These are phyloP conservation scores for Cyclotella cryptica DNA, from an alignment of 108 stramenopile species.

Conservation along the genomic window DNA sequence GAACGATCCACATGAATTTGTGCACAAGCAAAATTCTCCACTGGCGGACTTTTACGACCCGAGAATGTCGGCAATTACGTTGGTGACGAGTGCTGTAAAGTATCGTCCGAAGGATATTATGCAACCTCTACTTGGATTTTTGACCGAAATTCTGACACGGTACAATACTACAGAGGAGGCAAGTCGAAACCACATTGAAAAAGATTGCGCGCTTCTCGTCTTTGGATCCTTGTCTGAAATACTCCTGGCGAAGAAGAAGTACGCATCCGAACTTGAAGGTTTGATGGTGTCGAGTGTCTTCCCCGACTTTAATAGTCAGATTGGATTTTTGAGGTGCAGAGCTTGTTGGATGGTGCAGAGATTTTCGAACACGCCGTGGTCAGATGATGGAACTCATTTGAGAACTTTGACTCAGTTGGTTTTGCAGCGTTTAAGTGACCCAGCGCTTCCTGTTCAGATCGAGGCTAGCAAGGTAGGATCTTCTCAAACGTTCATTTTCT, in stretches of 20 bases:
- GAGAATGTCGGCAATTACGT: constrained; percentile 91
- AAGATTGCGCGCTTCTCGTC: constrained; percentile 91
- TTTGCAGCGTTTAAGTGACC: constrained; percentile 88
- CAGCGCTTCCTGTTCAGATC: constrained; percentile 96
- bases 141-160: constrained; percentile 83
- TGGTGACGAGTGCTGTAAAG: constrained; percentile 92
- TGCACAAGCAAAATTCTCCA: constrained; percentile 93
- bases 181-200: constrained; percentile 86
- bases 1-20: constrained; percentile 96
- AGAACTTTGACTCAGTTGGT: constrained; percentile 72
- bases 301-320: constrained; percentile 92
- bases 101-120: constrained; percentile 93
- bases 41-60: constrained; percentile 96
- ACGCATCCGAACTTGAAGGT: constrained; percentile 80
- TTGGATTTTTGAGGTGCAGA: constrained; percentile 91
- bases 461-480: constrained; percentile 80
- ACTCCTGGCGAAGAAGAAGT: constrained; percentile 85
- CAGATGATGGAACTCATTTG: constrained; percentile 81
- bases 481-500: neutral
- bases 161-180: constrained; percentile 79
- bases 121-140: constrained; percentile 78
- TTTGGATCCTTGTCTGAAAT: constrained; percentile 89
- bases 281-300: constrained; percentile 91
- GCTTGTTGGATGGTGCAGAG: constrained; percentile 97
- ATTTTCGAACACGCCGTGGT: constrained; percentile 79